These are phyloP conservation scores for Picea sitchensis DNA, from an alignment of 75 land plant species.

Conservation along the genomic window DNA sequence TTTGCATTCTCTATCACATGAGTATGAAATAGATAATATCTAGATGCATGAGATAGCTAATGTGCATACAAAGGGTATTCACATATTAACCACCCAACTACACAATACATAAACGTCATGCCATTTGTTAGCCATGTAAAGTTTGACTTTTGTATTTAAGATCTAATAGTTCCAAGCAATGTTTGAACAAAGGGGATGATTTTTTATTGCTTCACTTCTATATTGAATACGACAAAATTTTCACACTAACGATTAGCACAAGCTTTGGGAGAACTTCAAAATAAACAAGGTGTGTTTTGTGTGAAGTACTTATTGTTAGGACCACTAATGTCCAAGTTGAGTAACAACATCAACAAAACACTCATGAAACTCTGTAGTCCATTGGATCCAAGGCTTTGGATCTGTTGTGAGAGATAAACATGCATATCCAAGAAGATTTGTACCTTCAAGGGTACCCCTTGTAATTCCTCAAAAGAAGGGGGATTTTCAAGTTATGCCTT, in stretches of 20 bases:
- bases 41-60: neutral
- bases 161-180: neutral
- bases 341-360: slow-evolving; percentile 55
- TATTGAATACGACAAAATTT: neutral
- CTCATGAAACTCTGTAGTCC: slow-evolving; percentile 67
- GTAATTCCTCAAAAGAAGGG: slow-evolving; percentile 1
- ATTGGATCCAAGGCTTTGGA: slow-evolving; percentile 55
- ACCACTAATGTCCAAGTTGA: slow-evolving; percentile 37
- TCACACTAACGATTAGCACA: neutral
- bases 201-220: neutral
- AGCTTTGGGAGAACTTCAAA: neutral
- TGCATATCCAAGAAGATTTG: slow-evolving; percentile 17
- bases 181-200: neutral
- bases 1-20: no score
- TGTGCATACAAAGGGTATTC: neutral
- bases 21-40: neutral
- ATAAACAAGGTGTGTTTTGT: neutral
- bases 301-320: slow-evolving; percentile 34
- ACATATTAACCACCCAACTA: neutral
- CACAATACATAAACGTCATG: neutral
- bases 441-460: slow-evolving; percentile 13
- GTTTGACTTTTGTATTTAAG: neutral
- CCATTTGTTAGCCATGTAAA: neutral
- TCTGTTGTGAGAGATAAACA: slow-evolving; percentile 42
- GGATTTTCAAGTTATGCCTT: slow-evolving; percentile 3